phyloP scores from a whole-genome alignment of 1,139 yeast species.

The Ashbya aceris region DNA sequence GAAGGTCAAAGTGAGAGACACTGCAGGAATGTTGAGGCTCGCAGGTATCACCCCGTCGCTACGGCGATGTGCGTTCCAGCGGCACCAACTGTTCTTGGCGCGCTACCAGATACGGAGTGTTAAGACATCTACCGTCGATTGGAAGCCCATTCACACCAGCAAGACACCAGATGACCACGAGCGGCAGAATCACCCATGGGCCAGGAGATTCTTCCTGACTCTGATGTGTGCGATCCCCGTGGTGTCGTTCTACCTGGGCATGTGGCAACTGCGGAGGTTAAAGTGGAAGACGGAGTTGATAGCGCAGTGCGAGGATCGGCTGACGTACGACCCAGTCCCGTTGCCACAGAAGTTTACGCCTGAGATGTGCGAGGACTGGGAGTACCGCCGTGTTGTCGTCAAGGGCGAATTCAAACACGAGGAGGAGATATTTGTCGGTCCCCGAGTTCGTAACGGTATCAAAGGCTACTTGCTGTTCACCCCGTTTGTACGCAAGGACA shows the following conservation, averaged over 20 bases:
- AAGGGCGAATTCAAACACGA: conserved; percentile 76
- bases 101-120: conserved; percentile 22
- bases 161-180: conserved; percentile 36
- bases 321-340: conserved; percentile 63
- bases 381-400: conserved; percentile 65
- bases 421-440: conserved; percentile 88
- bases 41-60: too few relatives aligned
- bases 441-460: conserved; percentile 65
- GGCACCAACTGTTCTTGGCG: too few relatives aligned
- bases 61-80: too few relatives aligned
- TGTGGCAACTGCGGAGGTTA: conserved; percentile 86
- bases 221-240: conserved; percentile 79
- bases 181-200: conserved; percentile 25
- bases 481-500: conserved; percentile 69
- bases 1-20: too few relatives aligned
- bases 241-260: conserved; percentile 74
- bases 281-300: conserved; percentile 85
- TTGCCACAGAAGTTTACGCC: conserved; percentile 51
- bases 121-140: conserved; percentile 70
- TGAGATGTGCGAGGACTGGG: conserved; percentile 49
- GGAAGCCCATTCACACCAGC: conserved; percentile 65
- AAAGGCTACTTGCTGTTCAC: conserved; percentile 75
- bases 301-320: conserved; percentile 70
- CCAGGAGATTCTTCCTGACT: conserved; percentile 45
- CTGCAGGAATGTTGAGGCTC: too few relatives aligned